Conservation (phyloP, 2,329 filamentous ascomycete species). For the Setomelanomma holmii region DNA sequence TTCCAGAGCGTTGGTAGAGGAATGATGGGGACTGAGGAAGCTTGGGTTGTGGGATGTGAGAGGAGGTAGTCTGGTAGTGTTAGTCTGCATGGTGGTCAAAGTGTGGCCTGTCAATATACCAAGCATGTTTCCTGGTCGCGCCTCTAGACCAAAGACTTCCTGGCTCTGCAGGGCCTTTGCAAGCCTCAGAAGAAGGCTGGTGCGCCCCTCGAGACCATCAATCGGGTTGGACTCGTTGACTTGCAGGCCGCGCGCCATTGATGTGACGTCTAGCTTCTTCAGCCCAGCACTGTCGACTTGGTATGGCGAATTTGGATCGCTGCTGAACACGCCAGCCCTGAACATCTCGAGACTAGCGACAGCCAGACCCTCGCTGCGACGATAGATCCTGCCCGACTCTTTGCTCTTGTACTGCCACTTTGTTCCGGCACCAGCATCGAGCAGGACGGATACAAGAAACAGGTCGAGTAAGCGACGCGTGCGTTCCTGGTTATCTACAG, state of each 20-base stretch:
- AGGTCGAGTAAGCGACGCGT: constrained; percentile 79
- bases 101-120: constrained; percentile 60
- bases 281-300: constrained; percentile 89
- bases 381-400: constrained; percentile 82
- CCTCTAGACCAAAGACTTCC: constrained; percentile 83
- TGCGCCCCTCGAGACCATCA: constrained; percentile 83
- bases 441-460: constrained; percentile 79
- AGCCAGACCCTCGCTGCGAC: constrained; percentile 86
- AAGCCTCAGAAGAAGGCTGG: constrained; percentile 78
- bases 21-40: constrained; percentile 86
- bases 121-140: constrained; percentile 91
- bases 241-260: constrained; percentile 82
- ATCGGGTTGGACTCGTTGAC: constrained; percentile 81
- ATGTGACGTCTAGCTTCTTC: constrained; percentile 73
- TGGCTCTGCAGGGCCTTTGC: constrained; percentile 78
- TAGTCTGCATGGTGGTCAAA: constrained; percentile 9
- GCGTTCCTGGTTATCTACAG: constrained; percentile 74
- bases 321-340: constrained; percentile 88
- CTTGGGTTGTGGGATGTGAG: constrained; percentile 86
- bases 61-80: constrained; percentile 79
- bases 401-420: constrained; percentile 92
- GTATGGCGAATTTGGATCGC: constrained; percentile 78
- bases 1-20: constrained; percentile 89
- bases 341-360: constrained; percentile 87
- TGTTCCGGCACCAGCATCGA: constrained; percentile 88